phyloP scores from a whole-genome alignment of 768 basidiomycete species.

The Phlebiopsis flavidoalba region DNA sequence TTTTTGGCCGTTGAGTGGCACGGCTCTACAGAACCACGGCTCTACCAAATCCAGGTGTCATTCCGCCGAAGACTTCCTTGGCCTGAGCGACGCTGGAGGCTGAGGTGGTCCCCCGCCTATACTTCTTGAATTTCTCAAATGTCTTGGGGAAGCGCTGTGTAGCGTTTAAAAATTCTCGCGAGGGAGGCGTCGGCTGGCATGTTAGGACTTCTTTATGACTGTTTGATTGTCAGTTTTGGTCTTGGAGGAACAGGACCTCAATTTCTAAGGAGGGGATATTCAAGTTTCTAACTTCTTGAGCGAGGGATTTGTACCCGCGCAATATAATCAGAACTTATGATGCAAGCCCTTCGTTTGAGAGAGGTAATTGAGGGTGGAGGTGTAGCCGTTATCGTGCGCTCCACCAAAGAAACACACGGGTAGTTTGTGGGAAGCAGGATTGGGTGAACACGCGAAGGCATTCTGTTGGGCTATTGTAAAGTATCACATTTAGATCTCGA shows the following conservation, averaged over 20 bases:
- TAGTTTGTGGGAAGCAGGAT: slow-evolving; percentile 35
- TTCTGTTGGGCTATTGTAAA: slow-evolving; percentile 16
- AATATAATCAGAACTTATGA: slow-evolving; percentile 33
- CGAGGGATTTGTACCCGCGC: slow-evolving; percentile 34
- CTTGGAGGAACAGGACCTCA: slow-evolving; percentile 32
- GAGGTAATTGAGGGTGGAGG: slow-evolving; percentile 31
- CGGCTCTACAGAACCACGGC: not conserved
- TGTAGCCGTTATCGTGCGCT: slow-evolving; percentile 39
- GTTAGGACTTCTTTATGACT: not conserved
- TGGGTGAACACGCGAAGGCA: slow-evolving; percentile 58
- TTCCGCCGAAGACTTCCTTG: slow-evolving; percentile 13
- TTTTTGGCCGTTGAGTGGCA: not conserved
- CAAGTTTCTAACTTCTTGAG: slow-evolving; percentile 28
- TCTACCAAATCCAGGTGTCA: slow-evolving; percentile 1
- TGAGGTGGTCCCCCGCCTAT: not conserved
- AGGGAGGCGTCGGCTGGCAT: not conserved
- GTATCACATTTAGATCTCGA: not conserved
- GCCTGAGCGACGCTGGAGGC: not conserved
- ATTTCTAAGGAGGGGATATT: slow-evolving; percentile 28
- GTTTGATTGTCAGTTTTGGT: slow-evolving; percentile 22
- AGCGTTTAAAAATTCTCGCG: not conserved
- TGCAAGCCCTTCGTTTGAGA: slow-evolving; percentile 31
- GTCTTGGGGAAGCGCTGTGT: slow-evolving; percentile 17
- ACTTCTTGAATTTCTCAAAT: slow-evolving; percentile 21
- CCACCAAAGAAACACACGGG: slow-evolving; percentile 36